Percentiles rank a stretch among this genome's conserved stretches.
Conservation (phyloP, 2,329 filamentous ascomycete genomes). For the Hypoxylon sp. region DNA sequence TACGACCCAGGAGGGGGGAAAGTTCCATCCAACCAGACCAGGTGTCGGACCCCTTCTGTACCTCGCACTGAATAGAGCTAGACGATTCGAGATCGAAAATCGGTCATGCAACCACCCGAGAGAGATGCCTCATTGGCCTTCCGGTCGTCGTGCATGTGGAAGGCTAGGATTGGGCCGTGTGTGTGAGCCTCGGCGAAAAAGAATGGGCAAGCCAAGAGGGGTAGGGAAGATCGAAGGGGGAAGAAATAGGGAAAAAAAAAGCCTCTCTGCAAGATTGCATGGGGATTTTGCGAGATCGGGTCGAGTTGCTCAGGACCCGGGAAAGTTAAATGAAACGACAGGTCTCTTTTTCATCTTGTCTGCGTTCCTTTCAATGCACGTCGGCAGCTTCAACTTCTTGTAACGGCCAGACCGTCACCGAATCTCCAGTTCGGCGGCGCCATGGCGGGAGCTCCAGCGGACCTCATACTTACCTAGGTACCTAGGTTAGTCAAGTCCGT, state of each 20-base stretch:
- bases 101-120: constrained; percentile 38
- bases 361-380: neutral
- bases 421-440: neutral
- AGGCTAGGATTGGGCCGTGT: constrained; percentile 31
- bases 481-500: neutral
- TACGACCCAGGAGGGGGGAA: constrained; percentile 2
- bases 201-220: neutral
- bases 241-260: constrained; percentile 11
- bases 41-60: neutral
- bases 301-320: constrained; percentile 40
- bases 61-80: constrained; percentile 9
- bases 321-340: constrained; percentile 44
- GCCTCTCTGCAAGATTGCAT: constrained; percentile 42
- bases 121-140: constrained; percentile 32
- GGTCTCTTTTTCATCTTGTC: constrained; percentile 30
- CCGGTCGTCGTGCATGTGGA: constrained; percentile 37
- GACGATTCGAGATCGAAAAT: constrained; percentile 40
- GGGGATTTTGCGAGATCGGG: constrained; percentile 42
- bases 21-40: constrained; percentile 12
- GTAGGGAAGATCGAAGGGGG: constrained; percentile 4
- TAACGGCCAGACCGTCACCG: neutral
- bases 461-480: neutral
- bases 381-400: neutral
- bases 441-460: neutral
- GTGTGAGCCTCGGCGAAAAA: constrained; percentile 34